Evolutionary conservation across 345 rosid species (phyloP), one percentile per base, ranked within the genome.

Genomic region (Punica granatum): DNA sequence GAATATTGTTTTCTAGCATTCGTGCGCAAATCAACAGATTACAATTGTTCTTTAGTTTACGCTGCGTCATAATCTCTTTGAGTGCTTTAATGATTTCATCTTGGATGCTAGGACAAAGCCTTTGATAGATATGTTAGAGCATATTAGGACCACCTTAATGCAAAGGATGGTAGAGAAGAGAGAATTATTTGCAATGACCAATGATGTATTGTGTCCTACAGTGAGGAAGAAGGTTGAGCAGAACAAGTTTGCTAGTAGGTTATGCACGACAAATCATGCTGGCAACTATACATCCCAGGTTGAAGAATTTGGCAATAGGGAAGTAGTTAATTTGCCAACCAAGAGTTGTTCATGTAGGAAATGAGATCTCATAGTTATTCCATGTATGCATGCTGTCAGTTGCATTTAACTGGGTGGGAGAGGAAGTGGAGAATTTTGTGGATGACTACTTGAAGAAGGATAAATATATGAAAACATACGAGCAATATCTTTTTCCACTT

Each of bases 71-170:
- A n/a, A n/a, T n/a, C n/a, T n/a, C n/a, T 7, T 25, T 32, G 0
- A 65, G 4, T 41, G 54, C 19, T 65, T 65, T 21, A 43, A 65
- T 0, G 3, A 33, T 6, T 21, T 26, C 19, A 44, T 46, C 25
- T 4, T 30, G 0, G 14, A 0, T 11, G 43, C n/a, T 12, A 63
- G 0, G 7, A 25, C 15, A 30, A 21, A 6, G 25, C 0, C 25
- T 11, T 30, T 46, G 16, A 5, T 66, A 9, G 46, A 37, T 48
- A 43, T 66, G 60, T 31, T 31, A 31, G 18, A 46, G 0, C 58
- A 12, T 21, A 5, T 46, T 28, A 1, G 59, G 32, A 30, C 31
- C 25, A 0, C 31, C 19, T 0, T 21, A 1, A 32, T 46, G 42
- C 0, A 28, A 10, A 66, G 31, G 30, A 66, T 30, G 56, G 18